Conservation (phyloP, 2,329 filamentous ascomycete genomes). For the Colletotrichum acutatum region DNA sequence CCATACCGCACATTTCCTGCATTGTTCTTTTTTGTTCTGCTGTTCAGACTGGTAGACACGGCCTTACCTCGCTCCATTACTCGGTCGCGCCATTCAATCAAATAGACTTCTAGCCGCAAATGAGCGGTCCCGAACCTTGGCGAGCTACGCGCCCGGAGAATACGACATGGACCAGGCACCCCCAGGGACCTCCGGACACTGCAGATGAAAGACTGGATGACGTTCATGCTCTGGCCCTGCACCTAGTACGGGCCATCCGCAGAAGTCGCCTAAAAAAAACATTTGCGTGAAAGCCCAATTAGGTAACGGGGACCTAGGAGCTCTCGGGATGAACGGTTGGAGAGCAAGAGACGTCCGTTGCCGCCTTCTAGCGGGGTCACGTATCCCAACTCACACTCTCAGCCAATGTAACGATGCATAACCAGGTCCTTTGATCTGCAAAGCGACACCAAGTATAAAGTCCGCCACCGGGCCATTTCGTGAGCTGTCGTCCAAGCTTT, state of each 20-base stretch:
- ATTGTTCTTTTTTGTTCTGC: neutral
- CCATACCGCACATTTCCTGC: neutral
- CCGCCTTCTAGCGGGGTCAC: neutral
- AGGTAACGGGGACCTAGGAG: neutral
- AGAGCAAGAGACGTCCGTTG: neutral
- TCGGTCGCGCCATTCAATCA: conserved; percentile 24
- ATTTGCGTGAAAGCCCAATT: neutral
- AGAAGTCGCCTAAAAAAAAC: neutral
- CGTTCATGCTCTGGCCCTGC: conserved; percentile 18
- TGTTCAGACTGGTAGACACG: neutral
- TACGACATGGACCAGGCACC: neutral
- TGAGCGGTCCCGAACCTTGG: conserved; percentile 3
- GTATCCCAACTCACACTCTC: neutral
- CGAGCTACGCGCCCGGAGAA: conserved; percentile 1
- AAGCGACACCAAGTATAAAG: conserved; percentile 17
- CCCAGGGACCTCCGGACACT: conserved; percentile 13
- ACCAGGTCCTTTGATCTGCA: conserved; percentile 3
- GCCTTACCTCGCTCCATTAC: conserved; percentile 29
- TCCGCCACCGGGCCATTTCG: neutral
- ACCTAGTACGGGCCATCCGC: neutral
- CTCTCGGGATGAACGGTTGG: conserved; percentile 24
- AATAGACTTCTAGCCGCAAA: conserved; percentile 19
- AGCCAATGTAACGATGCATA: conserved; percentile 10
- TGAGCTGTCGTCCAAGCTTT: neutral
- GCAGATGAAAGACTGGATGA: conserved; percentile 27